Evolutionary conservation across 1,284 basidiomycete genomes (phyloP).

Genomic region (Peniophora sp.): DNA sequence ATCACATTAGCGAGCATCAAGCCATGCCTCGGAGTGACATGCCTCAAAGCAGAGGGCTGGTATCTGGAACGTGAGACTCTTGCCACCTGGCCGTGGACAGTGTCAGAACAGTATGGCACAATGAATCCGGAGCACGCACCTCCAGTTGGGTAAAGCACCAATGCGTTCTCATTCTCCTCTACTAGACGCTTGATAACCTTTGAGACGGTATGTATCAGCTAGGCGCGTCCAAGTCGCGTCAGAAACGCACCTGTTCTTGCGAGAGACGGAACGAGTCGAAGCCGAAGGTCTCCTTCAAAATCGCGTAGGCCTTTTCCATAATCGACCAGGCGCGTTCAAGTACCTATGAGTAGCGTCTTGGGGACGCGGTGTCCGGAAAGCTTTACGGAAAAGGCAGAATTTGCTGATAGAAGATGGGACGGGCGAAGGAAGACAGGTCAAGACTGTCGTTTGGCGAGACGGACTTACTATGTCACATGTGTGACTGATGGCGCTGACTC

Average conservation of each 20-base stretch:
- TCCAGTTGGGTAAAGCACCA: slow-evolving; percentile 31
- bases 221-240: neutral
- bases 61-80: slow-evolving; percentile 51
- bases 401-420: too few species aligned
- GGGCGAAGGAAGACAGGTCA: too few species aligned
- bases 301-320: slow-evolving; percentile 25
- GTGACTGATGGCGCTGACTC: too few species aligned
- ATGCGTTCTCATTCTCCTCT: slow-evolving; percentile 30
- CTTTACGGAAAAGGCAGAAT: too few species aligned
- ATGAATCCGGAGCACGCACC: slow-evolving; percentile 13
- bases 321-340: neutral
- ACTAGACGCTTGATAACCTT: slow-evolving; percentile 29
- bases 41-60: slow-evolving; percentile 49
- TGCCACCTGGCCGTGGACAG: slow-evolving; percentile 20
- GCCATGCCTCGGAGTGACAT: neutral
- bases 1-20: neutral
- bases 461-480: too few species aligned
- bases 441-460: too few species aligned
- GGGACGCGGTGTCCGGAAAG: too few species aligned
- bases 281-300: slow-evolving; percentile 25
- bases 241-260: slow-evolving; percentile 25
- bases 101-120: neutral
- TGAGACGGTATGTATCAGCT: neutral
- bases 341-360: too few species aligned
- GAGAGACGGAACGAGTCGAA: slow-evolving; percentile 27